Evolutionary conservation across 257 asterid genomes (phyloP), one percentile per base, ranked within the genome.

Genomic region (Ehretia macrophylla): DNA sequence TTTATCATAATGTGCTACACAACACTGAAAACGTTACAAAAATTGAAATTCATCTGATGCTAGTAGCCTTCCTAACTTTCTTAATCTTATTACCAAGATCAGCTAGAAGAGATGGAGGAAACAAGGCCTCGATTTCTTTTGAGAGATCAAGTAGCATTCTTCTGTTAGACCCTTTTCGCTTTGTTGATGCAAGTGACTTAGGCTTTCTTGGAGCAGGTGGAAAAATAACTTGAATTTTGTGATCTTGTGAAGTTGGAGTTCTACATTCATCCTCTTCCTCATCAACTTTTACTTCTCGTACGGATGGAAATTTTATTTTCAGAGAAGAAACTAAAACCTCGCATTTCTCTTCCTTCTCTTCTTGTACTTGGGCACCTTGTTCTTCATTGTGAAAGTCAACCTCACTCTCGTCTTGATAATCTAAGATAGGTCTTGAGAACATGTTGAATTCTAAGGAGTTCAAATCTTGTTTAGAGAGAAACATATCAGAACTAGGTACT

Each of bases 151-250:
- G 76, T 11, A 76, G 57, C 58, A 59, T 57, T 49, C 64, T 79
- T 21, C 77, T 72, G 50, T 50, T 42, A 64, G 72, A 76, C 19
- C 75, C 44, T 37, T 56, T 60, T 45, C 64, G 59, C 68, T 76
- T 81, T n/a, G n/a, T n/a, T n/a, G n/a, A n/a, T n/a, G n/a, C n/a
- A 13, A 60, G 40, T 16, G 87, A 44, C 60, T 82, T 84, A 16
- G 88, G 85, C 62, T 87, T 87, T 62, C 79, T 76, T 17, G 95
- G 93, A 51, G 90, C 77, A 3, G 84, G 74, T 4, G 95, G 95
- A 60, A 77, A 83, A 59, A 69, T 75, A 47, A 8, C 59, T 35
- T 64, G 63, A 20, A 51, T 51, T 16, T 53, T 57, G 2, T 57
- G 61, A 20, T 75, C 87, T 51, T 14, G 63, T 47, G 79, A 65